Percentiles rank a stretch among this genome's conserved stretches.
Conservation (phyloP, 2,329 filamentous ascomycete genomes). For the Paracorniculantispora psalliotae region DNA sequence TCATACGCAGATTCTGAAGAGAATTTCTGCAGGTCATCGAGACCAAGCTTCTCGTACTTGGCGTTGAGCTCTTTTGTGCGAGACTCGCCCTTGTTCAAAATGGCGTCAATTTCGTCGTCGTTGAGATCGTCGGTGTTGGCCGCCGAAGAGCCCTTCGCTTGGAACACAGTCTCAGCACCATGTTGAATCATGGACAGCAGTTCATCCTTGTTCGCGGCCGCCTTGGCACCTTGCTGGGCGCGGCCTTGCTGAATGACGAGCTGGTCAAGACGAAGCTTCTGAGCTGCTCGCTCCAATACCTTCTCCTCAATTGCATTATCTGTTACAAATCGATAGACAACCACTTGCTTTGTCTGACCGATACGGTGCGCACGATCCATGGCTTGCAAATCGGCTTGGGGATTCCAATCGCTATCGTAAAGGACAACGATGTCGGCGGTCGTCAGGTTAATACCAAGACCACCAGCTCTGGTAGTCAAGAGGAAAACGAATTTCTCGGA, state of each 20-base stretch:
- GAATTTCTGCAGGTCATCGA: slow-evolving; percentile 97
- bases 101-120: slow-evolving; percentile 86
- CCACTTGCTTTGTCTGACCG: slow-evolving; percentile 95
- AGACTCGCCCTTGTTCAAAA: slow-evolving; percentile 80
- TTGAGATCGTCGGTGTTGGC: slow-evolving; percentile 60
- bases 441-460: slow-evolving; percentile 93
- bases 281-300: slow-evolving; percentile 90
- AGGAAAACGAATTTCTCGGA: slow-evolving; percentile 98
- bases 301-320: slow-evolving; percentile 99
- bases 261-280: slow-evolving; percentile 93
- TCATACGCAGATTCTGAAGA: slow-evolving; percentile 96
- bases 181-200: slow-evolving; percentile 98
- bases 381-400: slow-evolving; percentile 94
- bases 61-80: slow-evolving; percentile 86
- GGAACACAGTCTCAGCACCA: slow-evolving; percentile 91
- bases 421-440: slow-evolving; percentile 92
- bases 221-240: slow-evolving; percentile 83
- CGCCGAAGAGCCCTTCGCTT: slow-evolving; percentile 62
- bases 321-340: slow-evolving; percentile 94
- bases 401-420: slow-evolving; percentile 98
- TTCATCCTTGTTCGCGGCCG: slow-evolving; percentile 92
- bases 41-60: slow-evolving; percentile 93
- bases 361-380: slow-evolving; percentile 99
- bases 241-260: slow-evolving; percentile 97
- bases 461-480: slow-evolving; percentile 90